These are phyloP conservation scores for Rhodosporidiobolus odoratus DNA, from an alignment of 768 basidiomycete species.

Conservation along the genomic window DNA sequence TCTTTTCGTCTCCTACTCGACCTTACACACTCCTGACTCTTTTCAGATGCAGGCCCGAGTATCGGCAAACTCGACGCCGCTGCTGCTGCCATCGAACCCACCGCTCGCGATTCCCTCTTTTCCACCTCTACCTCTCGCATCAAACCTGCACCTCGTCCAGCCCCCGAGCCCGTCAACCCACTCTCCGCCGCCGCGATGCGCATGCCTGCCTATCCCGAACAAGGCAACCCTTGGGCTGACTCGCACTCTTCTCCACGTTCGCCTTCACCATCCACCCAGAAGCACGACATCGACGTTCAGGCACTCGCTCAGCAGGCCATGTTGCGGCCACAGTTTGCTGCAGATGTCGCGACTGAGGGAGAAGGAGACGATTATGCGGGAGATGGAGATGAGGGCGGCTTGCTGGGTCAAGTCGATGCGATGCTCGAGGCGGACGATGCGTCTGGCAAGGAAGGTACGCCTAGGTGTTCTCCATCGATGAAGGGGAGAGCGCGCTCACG, in stretches of 20 bases:
- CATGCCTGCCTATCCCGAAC: constrained; percentile 21
- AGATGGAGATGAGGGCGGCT: constrained; percentile 34
- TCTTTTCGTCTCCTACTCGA: not conserved
- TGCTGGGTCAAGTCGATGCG: constrained; percentile 37
- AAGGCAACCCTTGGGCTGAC: constrained; percentile 20
- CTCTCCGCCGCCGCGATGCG: constrained; percentile 36
- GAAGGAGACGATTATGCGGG: constrained; percentile 52
- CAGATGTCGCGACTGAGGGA: constrained; percentile 84
- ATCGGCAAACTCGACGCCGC: constrained; percentile 73
- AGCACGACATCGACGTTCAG: constrained; percentile 48
- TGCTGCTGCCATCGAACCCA: constrained; percentile 66
- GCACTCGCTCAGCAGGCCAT: constrained; percentile 40
- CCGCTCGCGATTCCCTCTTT: constrained; percentile 77
- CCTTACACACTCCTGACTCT: constrained; percentile 50
- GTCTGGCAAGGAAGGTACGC: not conserved
- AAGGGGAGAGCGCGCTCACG: too few species aligned
- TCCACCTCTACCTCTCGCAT: constrained; percentile 24
- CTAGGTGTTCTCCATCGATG: not conserved
- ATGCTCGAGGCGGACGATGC: constrained; percentile 26
- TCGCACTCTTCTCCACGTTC: constrained; percentile 36
- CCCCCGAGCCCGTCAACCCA: constrained; percentile 10
- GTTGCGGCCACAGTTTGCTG: constrained; percentile 93
- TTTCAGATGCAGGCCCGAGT: constrained; percentile 63
- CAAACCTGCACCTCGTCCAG: not conserved
- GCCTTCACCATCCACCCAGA: constrained; percentile 35